Percentiles rank a stretch among this genome's conserved stretches.
These are phyloP conservation scores for Schizochytrium sp. DNA, from an alignment of 108 stramenopile species.

Conservation along the genomic window DNA sequence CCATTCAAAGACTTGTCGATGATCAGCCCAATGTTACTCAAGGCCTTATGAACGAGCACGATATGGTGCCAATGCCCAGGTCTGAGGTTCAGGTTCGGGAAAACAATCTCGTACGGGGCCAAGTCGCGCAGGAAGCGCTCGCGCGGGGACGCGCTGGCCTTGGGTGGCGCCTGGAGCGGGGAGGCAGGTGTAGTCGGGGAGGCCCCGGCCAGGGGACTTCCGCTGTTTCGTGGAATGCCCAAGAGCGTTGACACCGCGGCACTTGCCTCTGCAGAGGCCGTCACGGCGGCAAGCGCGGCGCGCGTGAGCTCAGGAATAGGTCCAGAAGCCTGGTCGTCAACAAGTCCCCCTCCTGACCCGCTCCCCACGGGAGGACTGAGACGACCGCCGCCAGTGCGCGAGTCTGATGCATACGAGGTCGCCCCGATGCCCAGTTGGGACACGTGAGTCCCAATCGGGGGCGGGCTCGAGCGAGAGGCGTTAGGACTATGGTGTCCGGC, in stretches of 20 bases:
- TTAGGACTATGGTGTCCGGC: not conserved
- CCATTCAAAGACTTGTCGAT: conserved; percentile 11
- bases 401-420: no score
- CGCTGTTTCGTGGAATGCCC: not conserved
- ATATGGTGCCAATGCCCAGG: conserved; percentile 1
- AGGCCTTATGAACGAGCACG: not conserved
- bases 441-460: no score
- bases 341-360: no score
- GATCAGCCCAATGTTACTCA: not conserved
- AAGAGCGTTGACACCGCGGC: not conserved
- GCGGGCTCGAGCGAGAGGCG: no score
- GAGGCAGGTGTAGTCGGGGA: not conserved
- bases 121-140: not conserved
- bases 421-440: no score
- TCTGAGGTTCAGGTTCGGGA: not conserved
- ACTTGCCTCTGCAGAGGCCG: not conserved
- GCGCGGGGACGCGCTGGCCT: not conserved
- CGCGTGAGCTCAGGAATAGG: not conserved
- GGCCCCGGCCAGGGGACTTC: not conserved
- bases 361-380: no score
- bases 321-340: no score
- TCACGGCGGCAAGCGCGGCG: not conserved
- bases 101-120: not conserved
- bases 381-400: no score
- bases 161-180: not conserved